Evolutionary conservation across 352 stramenopile genomes (phyloP).

Genomic region (Phytophthora quininea): DNA sequence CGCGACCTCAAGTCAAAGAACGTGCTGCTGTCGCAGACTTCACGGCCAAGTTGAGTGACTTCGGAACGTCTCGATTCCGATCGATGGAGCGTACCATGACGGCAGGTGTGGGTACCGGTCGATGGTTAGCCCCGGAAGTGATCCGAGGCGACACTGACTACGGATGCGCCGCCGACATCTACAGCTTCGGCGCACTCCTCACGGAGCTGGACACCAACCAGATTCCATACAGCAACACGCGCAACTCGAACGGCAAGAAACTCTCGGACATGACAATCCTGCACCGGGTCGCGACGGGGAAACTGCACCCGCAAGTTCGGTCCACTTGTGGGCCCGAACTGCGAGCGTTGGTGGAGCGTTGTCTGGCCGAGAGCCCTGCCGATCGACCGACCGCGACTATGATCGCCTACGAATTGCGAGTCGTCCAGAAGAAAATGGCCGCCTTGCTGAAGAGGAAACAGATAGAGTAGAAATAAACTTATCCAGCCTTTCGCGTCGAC

Average conservation of each 20-base stretch:
- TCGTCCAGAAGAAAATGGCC: constrained; percentile 34
- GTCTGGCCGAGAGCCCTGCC: constrained; percentile 18
- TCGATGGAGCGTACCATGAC: constrained; percentile 44
- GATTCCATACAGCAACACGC: constrained; percentile 44
- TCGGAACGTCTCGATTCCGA: constrained; percentile 31
- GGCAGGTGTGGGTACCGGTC: constrained; percentile 54
- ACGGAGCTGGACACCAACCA: constrained; percentile 55
- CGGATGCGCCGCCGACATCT: constrained; percentile 57
- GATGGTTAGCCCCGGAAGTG: constrained; percentile 64
- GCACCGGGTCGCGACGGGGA: constrained; percentile 47
- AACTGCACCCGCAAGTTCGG: constrained; percentile 30
- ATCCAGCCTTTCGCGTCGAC: constrained; percentile 5
- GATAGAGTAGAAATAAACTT: constrained; percentile 7
- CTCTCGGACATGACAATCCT: constrained; percentile 60
- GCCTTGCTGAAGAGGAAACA: constrained; percentile 12
- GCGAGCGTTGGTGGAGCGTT: constrained; percentile 19
- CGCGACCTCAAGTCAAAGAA: constrained; percentile 66
- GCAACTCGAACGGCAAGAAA: constrained; percentile 39
- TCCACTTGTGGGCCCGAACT: constrained; percentile 16
- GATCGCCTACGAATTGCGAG: constrained; percentile 32
- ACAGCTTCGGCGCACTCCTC: constrained; percentile 55
- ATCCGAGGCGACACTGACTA: constrained; percentile 51
- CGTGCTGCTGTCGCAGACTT: constrained; percentile 43
- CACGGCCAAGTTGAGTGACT: constrained; percentile 36
- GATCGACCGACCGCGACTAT: constrained; percentile 20